Evolutionary conservation across 176 grass and related monocot species (phyloP), one percentile per base, ranked within the genome.

Genomic region (Tuctoria greenei): DNA sequence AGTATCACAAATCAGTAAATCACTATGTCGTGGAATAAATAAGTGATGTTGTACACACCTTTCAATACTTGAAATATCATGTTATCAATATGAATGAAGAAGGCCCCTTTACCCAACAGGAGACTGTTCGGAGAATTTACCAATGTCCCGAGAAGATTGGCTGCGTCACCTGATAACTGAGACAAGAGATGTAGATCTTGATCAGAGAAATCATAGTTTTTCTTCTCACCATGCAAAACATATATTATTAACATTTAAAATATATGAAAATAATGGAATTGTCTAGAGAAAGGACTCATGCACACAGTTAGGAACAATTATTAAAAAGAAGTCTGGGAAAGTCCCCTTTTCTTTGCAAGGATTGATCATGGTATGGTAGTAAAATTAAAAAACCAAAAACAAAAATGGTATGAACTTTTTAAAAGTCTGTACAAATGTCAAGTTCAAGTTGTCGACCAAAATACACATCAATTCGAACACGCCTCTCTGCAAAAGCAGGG

Each of bases 1-100:
- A 28, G 4, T 17, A 37, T 41, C 35, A 57, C 21, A 23, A 36
- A 47, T 24, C 41, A 38, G 50, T 35, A 23, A 36, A 47, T 24
- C 41, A 38, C 59, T 39, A 12, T 67, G 4, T 73, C 42, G 74
- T 79, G 44, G 15, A 75, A 64, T 11, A 79, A 79, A 68, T 35
- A 79, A 61, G 47, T 79, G 47, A 25, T 27, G 20, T 67, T 20
- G 24, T 35, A 86, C 86, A 71, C 63, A 97, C 95, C 95, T 94
- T 84, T 92, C 61, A 90, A 61, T 79, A 99, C 86, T 78, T 99
- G 87, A 86, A 95, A 67, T 49, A 95, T 82, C 54, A 64, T 88
- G 84, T 99, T 92, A 75, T 90, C 81, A 58, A 88, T 75, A 79
- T 99, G 88, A 81, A 99, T 84, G 81, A 88, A 82, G 85, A 99